Conservation (phyloP, 495 filamentous ascomycete genomes). For the Achaetomiella virescens region DNA sequence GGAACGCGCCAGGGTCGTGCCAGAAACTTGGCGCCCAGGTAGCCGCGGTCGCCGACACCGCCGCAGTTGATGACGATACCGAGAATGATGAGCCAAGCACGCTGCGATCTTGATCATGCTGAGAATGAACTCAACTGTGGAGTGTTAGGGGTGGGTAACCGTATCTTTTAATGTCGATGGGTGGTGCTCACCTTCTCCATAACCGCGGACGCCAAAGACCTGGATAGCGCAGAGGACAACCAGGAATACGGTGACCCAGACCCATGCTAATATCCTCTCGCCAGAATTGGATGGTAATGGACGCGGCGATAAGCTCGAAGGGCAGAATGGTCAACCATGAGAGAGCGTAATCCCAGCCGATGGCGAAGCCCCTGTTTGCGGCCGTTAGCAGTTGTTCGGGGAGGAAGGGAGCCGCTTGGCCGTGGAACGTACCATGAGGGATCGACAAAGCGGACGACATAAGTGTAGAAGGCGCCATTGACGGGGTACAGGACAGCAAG, state of each 20-base stretch:
- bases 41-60: conserved; percentile 59
- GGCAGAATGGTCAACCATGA: conserved; percentile 50
- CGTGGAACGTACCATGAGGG: conserved; percentile 47
- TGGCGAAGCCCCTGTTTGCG: conserved; percentile 56
- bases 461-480: conserved; percentile 52
- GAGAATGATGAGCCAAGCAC: conserved; percentile 46
- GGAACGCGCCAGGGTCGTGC: conserved; percentile 57
- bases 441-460: conserved; percentile 62
- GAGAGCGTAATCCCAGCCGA: conserved; percentile 68
- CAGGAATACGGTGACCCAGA: conserved; percentile 56
- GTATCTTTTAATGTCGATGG: too few relatives aligned
- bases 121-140: conserved; percentile 37
- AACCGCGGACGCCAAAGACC: conserved; percentile 60
- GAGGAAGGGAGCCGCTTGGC: not conserved
- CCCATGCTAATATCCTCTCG: conserved; percentile 36
- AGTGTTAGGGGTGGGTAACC: not conserved
- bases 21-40: conserved; percentile 53
- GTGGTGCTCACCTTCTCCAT: conserved; percentile 31
- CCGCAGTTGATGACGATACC: conserved; percentile 47
- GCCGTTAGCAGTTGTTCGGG: not conserved
- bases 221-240: conserved; percentile 49
- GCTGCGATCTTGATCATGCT: conserved; percentile 38
- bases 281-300: conserved; percentile 41
- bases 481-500: conserved; percentile 61
- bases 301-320: conserved; percentile 48